Evolutionary conservation across 202 grass and related monocot species (phyloP), one percentile per base, ranked within the genome.

Genomic region (Alloteropsis angusta): DNA sequence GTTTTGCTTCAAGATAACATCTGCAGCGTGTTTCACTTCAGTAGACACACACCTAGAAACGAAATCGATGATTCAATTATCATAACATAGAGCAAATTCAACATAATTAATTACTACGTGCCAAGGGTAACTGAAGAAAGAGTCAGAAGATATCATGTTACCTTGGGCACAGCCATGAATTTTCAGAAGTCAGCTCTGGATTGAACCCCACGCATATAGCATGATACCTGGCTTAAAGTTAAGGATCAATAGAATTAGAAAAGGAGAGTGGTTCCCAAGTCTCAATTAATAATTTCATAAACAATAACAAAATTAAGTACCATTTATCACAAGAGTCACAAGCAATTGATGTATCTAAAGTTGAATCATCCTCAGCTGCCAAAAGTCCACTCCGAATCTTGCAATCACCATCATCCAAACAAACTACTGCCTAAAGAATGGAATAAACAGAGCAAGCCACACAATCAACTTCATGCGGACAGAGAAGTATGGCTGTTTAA

Each of bases 251-350:
- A 60, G 52, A 84, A 82, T 84, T 74, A 82, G 32, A 91, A 84
- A 48, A 91, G 3, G 17, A 38, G 82, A 35, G 60, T 69, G 57
- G 42, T 76, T 68, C 5, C 10, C 36, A 37, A 79, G 57, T 71
- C 54, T 13, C 68, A 72, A 72, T 35, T 61, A 65, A 71, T 46
- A 77, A 69, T 61, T 73, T 66, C 28, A 67, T 50, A 56, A 55
- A 62, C 9, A 54, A 28, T 45, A 64, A 52, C 55, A 66, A 41
- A 80, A 48, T 44, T 67, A 57, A 65, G 65, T 92, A 98, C 95
- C 91, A 98, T 85, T 85, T 87, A 85, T 98, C 95, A 88, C 95
- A 98, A 32, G 89, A 92, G 83, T 98, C 95, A 82, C 91, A 98
- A 80, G 91, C 95, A 94, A 94, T 90, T 72, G 95, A 98, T 69